Conservation (phyloP, 805 yeast genomes). For the Starmerella sp. region DNA sequence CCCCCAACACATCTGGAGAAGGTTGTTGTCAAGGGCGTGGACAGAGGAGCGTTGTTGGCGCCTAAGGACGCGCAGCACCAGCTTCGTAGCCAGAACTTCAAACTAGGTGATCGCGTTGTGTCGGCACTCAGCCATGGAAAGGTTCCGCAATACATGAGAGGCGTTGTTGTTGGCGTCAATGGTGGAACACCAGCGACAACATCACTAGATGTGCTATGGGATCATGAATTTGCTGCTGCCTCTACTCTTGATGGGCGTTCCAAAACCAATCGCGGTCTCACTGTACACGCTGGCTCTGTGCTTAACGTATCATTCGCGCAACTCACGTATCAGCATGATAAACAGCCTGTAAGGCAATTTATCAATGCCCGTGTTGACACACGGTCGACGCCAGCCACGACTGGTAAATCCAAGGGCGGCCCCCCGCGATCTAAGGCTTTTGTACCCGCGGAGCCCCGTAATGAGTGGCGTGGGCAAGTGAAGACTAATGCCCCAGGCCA, state of each 20-base stretch:
- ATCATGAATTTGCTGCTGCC: constrained; percentile 71
- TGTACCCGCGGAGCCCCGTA: neutral
- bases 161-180: constrained; percentile 72
- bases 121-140: constrained; percentile 80
- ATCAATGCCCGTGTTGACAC: constrained; percentile 11
- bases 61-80: constrained; percentile 62
- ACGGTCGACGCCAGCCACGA: neutral
- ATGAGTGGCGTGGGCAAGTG: neutral
- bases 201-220: constrained; percentile 72
- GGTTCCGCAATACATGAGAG: constrained; percentile 76
- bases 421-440: neutral
- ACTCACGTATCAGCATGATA: constrained; percentile 58
- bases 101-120: constrained; percentile 80
- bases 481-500: neutral
- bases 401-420: neutral
- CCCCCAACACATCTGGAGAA: constrained; percentile 35
- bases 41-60: constrained; percentile 68
- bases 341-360: constrained; percentile 30
- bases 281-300: constrained; percentile 69
- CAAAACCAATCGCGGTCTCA: constrained; percentile 67
- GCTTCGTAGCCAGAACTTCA: constrained; percentile 63
- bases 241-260: constrained; percentile 69
- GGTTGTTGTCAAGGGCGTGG: constrained; percentile 60
- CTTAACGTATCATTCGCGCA: constrained; percentile 68
- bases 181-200: constrained; percentile 29